Percentiles rank a stretch among this genome's conserved stretches.
Evolutionary conservation across 1,139 yeast genomes (phyloP).

Genomic region (Pichia kudriavzevii): DNA sequence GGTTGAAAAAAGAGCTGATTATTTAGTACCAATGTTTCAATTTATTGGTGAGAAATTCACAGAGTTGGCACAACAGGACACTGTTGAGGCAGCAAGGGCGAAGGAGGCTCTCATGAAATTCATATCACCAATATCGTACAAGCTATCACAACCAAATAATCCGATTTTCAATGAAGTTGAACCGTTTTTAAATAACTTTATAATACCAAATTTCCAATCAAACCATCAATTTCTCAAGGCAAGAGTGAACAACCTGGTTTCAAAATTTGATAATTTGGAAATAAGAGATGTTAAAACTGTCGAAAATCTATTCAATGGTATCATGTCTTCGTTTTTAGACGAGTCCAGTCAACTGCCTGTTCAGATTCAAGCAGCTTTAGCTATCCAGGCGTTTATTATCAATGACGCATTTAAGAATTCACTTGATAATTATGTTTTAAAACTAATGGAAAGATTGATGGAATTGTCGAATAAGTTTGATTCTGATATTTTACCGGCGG

Average conservation of each 20-base stretch:
- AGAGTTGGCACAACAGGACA: conserved; percentile 34
- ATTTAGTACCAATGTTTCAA: conserved; percentile 54
- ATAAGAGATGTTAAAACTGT: conserved; percentile 45
- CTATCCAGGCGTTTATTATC: conserved; percentile 71
- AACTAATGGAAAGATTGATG: conserved; percentile 74
- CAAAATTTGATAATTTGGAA: conserved; percentile 60
- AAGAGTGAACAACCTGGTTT: conserved; percentile 72
- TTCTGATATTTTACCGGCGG: conserved; percentile 79
- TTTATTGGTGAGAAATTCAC: conserved; percentile 52
- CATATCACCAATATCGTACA: conserved; percentile 62
- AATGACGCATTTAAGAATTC: conserved; percentile 62
- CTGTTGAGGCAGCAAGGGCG: conserved; percentile 55
- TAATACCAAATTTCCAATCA: conserved; percentile 67
- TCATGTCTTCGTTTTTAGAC: conserved; percentile 52
- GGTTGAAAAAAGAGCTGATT: conserved; percentile 55
- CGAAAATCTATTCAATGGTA: conserved; percentile 55
- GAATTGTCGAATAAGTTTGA: conserved; percentile 76
- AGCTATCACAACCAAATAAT: conserved; percentile 46
- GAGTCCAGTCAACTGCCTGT: conserved; percentile 57
- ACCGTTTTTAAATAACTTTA: conserved; percentile 50
- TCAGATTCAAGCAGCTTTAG: conserved; percentile 75
- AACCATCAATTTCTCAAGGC: conserved; percentile 71
- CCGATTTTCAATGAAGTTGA: conserved; percentile 67
- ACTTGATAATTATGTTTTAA: conserved; percentile 60
- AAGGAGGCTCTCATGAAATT: conserved; percentile 78